phyloP scores from a whole-genome alignment of 306 rosid species.

The Medicago ruthenica region DNA sequence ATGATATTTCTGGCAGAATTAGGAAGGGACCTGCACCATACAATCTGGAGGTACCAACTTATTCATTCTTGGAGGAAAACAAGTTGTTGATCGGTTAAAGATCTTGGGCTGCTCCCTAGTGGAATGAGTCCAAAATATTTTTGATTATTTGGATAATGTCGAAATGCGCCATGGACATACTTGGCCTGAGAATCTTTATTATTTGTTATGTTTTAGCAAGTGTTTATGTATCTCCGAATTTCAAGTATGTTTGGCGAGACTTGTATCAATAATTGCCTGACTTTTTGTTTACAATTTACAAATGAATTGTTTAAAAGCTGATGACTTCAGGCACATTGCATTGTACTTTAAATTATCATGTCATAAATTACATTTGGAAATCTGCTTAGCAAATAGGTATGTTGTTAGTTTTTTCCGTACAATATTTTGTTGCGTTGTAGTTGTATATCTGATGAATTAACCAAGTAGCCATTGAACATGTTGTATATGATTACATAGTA shows the following conservation, averaged over 20 bases:
- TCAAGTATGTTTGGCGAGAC: slow-evolving; percentile 45
- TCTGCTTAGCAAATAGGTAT: neutral
- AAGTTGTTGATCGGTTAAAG: slow-evolving; percentile 75
- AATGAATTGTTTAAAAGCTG: slow-evolving; percentile 35
- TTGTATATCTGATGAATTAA: neutral
- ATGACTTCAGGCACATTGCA: slow-evolving; percentile 38
- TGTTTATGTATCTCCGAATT: slow-evolving; percentile 49
- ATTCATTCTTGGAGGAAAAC: slow-evolving; percentile 70
- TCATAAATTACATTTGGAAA: slow-evolving; percentile 21
- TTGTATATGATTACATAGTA: neutral
- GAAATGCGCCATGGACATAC: slow-evolving; percentile 53
- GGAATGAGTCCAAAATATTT: slow-evolving; percentile 31
- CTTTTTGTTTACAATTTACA: slow-evolving; percentile 44
- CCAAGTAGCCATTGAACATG: neutral
- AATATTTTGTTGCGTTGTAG: neutral
- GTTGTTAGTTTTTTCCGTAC: neutral
- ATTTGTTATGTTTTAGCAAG: slow-evolving; percentile 42
- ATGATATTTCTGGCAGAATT: slow-evolving; percentile 83
- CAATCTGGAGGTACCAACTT: slow-evolving; percentile 90
- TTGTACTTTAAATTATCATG: slow-evolving; percentile 20
- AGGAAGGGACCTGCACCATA: slow-evolving; percentile 91
- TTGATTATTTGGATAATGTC: slow-evolving; percentile 58
- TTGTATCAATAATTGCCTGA: slow-evolving; percentile 54
- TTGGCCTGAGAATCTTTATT: slow-evolving; percentile 31
- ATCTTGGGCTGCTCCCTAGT: slow-evolving; percentile 23